Evolutionary conservation across 306 rosid genomes (phyloP).

Genomic region (Cicer arietinum): DNA sequence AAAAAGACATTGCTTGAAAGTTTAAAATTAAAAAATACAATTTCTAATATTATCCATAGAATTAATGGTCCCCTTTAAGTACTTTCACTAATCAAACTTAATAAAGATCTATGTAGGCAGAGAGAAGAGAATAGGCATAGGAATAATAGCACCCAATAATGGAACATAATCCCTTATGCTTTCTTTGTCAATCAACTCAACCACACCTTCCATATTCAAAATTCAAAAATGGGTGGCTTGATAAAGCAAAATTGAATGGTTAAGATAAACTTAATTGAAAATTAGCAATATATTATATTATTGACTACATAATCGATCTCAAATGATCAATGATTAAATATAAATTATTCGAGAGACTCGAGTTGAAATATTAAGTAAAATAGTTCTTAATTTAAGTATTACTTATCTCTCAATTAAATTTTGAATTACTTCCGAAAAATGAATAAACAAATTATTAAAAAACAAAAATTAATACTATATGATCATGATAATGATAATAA

Average conservation of each 20-base stretch:
- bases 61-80: not conserved
- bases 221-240: conserved; percentile 40
- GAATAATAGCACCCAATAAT: conserved; percentile 24
- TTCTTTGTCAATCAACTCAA: conserved; percentile 17
- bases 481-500: not conserved
- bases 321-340: too few species aligned
- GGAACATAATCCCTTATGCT: not conserved
- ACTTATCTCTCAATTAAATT: too few species aligned
- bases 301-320: too few species aligned
- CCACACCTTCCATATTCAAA: conserved; percentile 22
- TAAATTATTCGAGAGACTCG: too few species aligned
- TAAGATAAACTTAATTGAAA: conserved; percentile 12
- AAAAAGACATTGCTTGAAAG: not conserved
- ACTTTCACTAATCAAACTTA: conserved; percentile 1
- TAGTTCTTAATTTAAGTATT: too few species aligned
- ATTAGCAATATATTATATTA: not conserved
- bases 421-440: too few species aligned
- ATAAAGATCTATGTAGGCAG: conserved; percentile 5
- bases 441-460: too few species aligned
- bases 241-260: conserved; percentile 22
- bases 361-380: too few species aligned
- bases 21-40: not conserved
- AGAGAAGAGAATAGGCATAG: not conserved
- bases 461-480: not conserved
- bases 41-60: not conserved